Evolutionary conservation across 805 yeast genomes (phyloP).

Genomic region (Lipomyces yamanashiensis): DNA sequence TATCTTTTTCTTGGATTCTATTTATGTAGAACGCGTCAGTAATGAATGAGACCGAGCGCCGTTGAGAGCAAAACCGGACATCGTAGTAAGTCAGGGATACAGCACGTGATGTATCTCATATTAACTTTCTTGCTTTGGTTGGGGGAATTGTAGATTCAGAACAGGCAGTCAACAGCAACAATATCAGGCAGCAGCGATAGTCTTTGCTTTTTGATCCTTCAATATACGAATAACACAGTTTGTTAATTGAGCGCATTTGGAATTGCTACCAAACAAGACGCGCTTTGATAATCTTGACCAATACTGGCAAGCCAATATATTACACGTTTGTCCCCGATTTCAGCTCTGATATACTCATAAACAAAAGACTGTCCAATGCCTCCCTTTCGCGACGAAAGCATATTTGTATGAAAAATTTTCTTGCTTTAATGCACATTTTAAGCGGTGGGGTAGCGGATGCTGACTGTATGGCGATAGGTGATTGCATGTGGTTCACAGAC

Average conservation of each 20-base stretch:
- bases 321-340: not conserved
- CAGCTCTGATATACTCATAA: not conserved
- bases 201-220: no score
- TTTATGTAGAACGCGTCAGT: not conserved
- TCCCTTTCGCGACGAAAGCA: conserved; percentile 48
- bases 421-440: not conserved
- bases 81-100: not conserved
- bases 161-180: no score
- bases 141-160: no score
- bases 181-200: no score
- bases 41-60: not conserved
- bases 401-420: conserved; percentile 40
- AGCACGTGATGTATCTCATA: not conserved
- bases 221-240: no score
- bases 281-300: no score
- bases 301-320: not conserved
- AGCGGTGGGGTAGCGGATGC: not conserved
- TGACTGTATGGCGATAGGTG: conserved; percentile 46
- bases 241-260: no score
- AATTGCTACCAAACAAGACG: no score
- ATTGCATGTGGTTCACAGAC: conserved; percentile 78
- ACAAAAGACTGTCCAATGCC: conserved; percentile 39
- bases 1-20: no score
- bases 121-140: no score
- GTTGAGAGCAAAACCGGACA: not conserved